These are phyloP conservation scores for Mortierella hygrophila DNA, from an alignment of 192 early-diverging fungal genomes.

Conservation along the genomic window DNA sequence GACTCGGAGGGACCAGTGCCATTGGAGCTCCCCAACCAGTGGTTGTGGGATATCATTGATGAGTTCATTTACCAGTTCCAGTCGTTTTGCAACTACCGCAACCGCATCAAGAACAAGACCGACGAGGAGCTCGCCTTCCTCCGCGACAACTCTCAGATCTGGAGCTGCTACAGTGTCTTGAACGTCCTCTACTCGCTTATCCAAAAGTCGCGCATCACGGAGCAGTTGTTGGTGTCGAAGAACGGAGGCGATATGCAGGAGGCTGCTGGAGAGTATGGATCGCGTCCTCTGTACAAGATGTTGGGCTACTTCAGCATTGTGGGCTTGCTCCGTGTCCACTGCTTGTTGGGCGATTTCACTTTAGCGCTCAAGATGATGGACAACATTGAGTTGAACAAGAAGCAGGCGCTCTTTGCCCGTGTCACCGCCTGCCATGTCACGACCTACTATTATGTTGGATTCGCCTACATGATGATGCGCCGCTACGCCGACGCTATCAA, in stretches of 20 bases:
- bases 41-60: slow-evolving; percentile 99
- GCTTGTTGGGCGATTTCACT: slow-evolving; percentile 95
- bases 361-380: slow-evolving; percentile 96
- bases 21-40: slow-evolving; percentile 97
- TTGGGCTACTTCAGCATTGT: slow-evolving; percentile 96
- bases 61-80: slow-evolving; percentile 99
- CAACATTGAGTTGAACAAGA: slow-evolving; percentile 94
- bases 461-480: slow-evolving; percentile 99
- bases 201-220: slow-evolving; percentile 96
- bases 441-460: slow-evolving; percentile 97
- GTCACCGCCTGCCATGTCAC: slow-evolving; percentile 97
- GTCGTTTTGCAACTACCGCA: slow-evolving; percentile 95
- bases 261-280: slow-evolving; percentile 91
- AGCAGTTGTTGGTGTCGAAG: slow-evolving; percentile 91
- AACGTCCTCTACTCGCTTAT: slow-evolving; percentile 97
- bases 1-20: slow-evolving; percentile 85
- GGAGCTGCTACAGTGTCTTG: slow-evolving; percentile 96
- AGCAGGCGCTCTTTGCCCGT: slow-evolving; percentile 91
- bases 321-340: slow-evolving; percentile 94
- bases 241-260: slow-evolving; percentile 91
- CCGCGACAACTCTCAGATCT: slow-evolving; percentile 89
- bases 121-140: slow-evolving; percentile 86
- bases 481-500: slow-evolving; percentile 96
- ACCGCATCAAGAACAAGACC: slow-evolving; percentile 84
- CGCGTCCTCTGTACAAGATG: slow-evolving; percentile 94